A percentile compares a stretch with the other conserved stretches of the same genome.
Evolutionary conservation across 2,329 filamentous ascomycete genomes (phyloP).

Genomic region (Pseudogymnoascus sp.): DNA sequence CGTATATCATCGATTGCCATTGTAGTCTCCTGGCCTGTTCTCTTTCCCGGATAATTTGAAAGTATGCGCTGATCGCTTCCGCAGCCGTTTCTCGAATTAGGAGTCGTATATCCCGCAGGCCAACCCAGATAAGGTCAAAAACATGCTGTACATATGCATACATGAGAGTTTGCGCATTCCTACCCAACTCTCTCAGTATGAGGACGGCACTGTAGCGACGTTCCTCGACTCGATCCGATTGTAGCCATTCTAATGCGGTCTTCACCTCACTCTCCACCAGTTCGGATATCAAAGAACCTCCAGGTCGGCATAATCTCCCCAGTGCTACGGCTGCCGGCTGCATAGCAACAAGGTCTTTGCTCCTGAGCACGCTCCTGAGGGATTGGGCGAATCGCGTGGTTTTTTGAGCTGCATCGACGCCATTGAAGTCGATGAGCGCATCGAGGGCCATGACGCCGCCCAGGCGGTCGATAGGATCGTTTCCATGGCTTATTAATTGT

Average conservation of each 20-base stretch:
- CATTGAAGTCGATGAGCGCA: slow-evolving; percentile 90
- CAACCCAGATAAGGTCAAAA: slow-evolving; percentile 94
- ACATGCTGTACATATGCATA: slow-evolving; percentile 94
- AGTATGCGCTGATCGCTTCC: slow-evolving; percentile 88
- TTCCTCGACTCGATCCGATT: slow-evolving; percentile 89
- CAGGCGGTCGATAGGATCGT: slow-evolving; percentile 79
- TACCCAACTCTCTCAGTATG: slow-evolving; percentile 80
- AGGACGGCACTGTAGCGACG: slow-evolving; percentile 88
- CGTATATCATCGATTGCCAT: slow-evolving; percentile 88
- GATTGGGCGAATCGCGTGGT: slow-evolving; percentile 91
- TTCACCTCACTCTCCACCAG: slow-evolving; percentile 96
- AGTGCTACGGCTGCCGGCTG: slow-evolving; percentile 81
- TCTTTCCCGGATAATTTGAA: slow-evolving; percentile 89
- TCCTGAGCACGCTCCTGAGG: slow-evolving; percentile 77
- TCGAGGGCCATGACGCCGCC: slow-evolving; percentile 90
- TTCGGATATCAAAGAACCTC: slow-evolving; percentile 88
- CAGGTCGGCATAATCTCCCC: slow-evolving; percentile 83
- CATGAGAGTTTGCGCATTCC: slow-evolving; percentile 89
- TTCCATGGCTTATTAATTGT: slow-evolving; percentile 73
- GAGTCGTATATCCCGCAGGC: slow-evolving; percentile 79
- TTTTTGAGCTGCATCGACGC: slow-evolving; percentile 86
- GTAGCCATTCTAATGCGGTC: slow-evolving; percentile 91
- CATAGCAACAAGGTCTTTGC: slow-evolving; percentile 87
- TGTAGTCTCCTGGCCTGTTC: slow-evolving; percentile 79
- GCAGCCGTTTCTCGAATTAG: slow-evolving; percentile 88